Evolutionary conservation across 352 stramenopile genomes (phyloP), one percentile per base, ranked within the genome.

Genomic region (Pythium periplocum): DNA sequence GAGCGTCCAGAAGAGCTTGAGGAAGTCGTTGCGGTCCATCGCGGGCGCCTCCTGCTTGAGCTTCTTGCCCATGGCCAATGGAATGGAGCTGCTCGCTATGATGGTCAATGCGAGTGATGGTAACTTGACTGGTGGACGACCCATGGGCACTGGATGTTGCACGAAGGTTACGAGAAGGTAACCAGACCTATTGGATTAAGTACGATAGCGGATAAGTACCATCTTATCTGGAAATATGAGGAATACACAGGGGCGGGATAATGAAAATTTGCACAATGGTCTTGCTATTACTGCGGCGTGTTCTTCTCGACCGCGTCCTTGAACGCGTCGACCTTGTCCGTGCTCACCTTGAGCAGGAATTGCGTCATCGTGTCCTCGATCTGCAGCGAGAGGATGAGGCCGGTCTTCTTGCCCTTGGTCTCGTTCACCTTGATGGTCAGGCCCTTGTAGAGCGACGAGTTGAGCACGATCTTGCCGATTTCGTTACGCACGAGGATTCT

Each of bases 1-100:
- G 41, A 95, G 58, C 48, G 76, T 90, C 78, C 80, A 95, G 62
- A 95, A 95, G 43, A 95, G 75, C 71, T 95, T 93, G 61, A 95
- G 75, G 68, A 92, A 95, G 61, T 85, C 77, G 59, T 64, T 60
- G 59, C 59, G 54, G 65, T 81, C 78, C 17, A 26, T 26, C 17
- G 17, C 17, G 17, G 17, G 17, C 17, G 17, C 17, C 17, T 26
- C 17, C 17, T 26, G 17, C 17, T 26, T 26, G 17, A 26, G 32
- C 37, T 57, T 57, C 45, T 58, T 64, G 51, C 45, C 60, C 60
- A 67, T 67, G 37, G 49, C 50, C 9, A 17, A 7, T 43, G 7
- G 38, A 43, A 8, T 43, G 7, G 38, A 12, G 38, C 38, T 43
- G 38, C 17, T 26, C 17, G 17, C 17, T 26, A 26, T 26, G 17